Evolutionary conservation across 169 alveolate genomes (phyloP), one percentile per base, ranked within the genome.

Genomic region (Plasmodium chabaudi): DNA sequence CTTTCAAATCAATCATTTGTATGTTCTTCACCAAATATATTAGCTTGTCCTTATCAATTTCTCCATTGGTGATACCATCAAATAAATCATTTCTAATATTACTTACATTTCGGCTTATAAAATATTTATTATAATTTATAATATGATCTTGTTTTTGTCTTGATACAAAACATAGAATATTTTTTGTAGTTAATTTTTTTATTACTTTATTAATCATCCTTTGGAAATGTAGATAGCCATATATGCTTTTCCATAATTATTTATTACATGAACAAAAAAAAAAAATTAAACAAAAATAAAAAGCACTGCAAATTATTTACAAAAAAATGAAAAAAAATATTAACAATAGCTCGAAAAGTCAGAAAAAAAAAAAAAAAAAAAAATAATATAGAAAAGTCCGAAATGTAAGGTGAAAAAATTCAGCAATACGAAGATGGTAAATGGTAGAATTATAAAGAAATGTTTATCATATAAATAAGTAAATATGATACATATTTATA

Each of bases 21-120:
- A 82, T 82, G 44, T 67, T 82, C 72, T 82, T 82, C 61, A 82
- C 46, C 67, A 82, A 19, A 59, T 67, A 82, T 3, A 82, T 56
- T 46, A 82, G 12, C 46, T 82, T 82, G 1, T 82, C 75, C 47
- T 82, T 82, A 39, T 60, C 25, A 12, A 82, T 65, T 6, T 53
- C 75, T 9, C 65, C 79, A 2, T 46, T 13, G 12, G 15, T 5
- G 21, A 17, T 53, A 1, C 19, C 57, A 5, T 47, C 53, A 17
- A n/a, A 47, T 27, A 39, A 46, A 27, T 13, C 57, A 7, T 4
- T 34, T 34, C 42, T n/a, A n/a, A 46, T 44, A 55, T 49, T 23
- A 17, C 42, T 47, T 44, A n/a, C 47, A 17, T 57, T 55, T 49
- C 1, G 5, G n/a, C 19, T 51, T 13, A 51, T 51, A 51, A 15